Evolutionary conservation across 805 yeast species (phyloP).

Genomic region (Cyberlindnera sargentensis): DNA sequence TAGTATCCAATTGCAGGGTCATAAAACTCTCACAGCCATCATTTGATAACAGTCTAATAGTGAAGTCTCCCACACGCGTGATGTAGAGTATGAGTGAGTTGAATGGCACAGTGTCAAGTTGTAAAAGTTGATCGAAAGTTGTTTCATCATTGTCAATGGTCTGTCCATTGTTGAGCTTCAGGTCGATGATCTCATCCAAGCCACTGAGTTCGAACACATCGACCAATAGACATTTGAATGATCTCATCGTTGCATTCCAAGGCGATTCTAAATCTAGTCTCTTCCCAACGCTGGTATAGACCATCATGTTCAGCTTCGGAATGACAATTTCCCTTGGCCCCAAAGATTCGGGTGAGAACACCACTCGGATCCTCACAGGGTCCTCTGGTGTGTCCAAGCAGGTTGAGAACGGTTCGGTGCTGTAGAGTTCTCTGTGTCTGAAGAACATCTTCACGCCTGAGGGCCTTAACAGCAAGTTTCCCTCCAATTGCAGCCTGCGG

Average conservation of each 20-base stretch:
- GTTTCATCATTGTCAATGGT: constrained; percentile 11
- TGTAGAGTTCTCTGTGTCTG: constrained; percentile 8
- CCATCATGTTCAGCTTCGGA: constrained; percentile 12
- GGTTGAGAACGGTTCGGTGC: constrained; percentile 12
- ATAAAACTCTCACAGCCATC: constrained; percentile 9
- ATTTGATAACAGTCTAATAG: constrained; percentile 17
- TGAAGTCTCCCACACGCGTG: constrained; percentile 16
- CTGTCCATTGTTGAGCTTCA: constrained; percentile 18
- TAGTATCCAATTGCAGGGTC: constrained; percentile 14
- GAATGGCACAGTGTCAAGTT: constrained; percentile 29
- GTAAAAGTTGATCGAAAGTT: constrained; percentile 23
- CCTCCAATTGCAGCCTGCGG: constrained; percentile 9
- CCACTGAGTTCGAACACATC: constrained; percentile 11
- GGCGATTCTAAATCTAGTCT: constrained; percentile 9
- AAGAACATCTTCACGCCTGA: constrained; percentile 9
- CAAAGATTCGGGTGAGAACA: constrained; percentile 12
- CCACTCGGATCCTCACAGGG: constrained; percentile 16
- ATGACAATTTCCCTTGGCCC: constrained; percentile 4
- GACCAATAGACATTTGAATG: constrained; percentile 12
- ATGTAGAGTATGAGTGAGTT: constrained; percentile 24
- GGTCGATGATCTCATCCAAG: constrained; percentile 7
- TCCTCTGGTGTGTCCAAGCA: constrained; percentile 8
- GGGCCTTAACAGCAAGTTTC: constrained; percentile 10
- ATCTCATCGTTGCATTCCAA: constrained; percentile 8
- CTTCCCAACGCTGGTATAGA: constrained; percentile 17